Evolutionary conservation across 306 rosid species (phyloP), one percentile per base, ranked within the genome.

Genomic region (Casuarina cunninghamiana): DNA sequence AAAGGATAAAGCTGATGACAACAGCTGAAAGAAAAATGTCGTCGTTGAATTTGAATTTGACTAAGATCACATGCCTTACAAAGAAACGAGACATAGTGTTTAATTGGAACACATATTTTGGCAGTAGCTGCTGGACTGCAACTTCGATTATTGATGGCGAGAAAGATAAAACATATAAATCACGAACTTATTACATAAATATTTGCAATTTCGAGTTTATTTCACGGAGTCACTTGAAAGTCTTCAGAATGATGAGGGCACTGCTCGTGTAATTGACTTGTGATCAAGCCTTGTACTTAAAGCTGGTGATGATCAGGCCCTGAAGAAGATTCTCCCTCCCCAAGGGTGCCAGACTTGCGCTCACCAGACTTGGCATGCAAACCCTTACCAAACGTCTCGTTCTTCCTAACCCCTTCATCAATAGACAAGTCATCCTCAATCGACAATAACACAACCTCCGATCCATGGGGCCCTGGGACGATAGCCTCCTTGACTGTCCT

Each of bases 381-480:
- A 39, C 78, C 87, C 32, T 77, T 71, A 8, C 43, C 91, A 15
- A 76, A 16, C 72, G 48, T 67, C 50, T 84, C 93, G 0, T 16
- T 76, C 84, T 91, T 88, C 54, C 13, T 81, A 15, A 81, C 85
- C 65, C 71, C 83, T 78, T 81, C 90, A 3, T 86, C 87, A 2
- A 90, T 3, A 38, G 83, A 93, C n/a, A 89, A 83, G 53, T 92
- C 97, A 74, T 94, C 98, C 68, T 92, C 95, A 17, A 90, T 84
- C 0, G 95, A 46, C 41, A 89, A 43, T 6, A 82, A 81, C 9
- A 83, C 86, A 5, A 83, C 62, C 46, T 85, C 10, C 4, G 16
- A 41, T 67, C 98, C 97, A 43, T 81, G 79, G 32, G 96, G 95
- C 15, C 97, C 92, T 7, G 84, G 84, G 37, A 86, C 79, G 17